A percentile compares a stretch with the other conserved stretches of the same genome.
Conservation (phyloP, 208 protist species). For the Endotrypanum monterogeii region DNA sequence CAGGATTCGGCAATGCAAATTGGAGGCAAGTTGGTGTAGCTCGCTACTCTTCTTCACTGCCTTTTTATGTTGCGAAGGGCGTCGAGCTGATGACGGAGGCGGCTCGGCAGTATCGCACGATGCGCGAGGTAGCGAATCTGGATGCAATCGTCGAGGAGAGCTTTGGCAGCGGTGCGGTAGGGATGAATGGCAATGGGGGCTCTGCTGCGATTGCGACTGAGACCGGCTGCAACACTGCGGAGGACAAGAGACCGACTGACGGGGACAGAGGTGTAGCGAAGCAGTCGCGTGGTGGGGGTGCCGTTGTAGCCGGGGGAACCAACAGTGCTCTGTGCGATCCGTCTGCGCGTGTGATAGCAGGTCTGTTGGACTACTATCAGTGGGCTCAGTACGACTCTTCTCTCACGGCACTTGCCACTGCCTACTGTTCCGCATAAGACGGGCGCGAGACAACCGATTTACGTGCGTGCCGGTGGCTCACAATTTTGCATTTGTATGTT, state of each 20-base stretch:
- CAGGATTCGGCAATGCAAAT: background rate
- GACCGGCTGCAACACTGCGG: background rate
- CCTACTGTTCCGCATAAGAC: slow-evolving; percentile 43
- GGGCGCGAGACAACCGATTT: background rate
- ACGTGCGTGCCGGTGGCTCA: background rate
- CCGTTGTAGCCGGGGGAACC: slow-evolving; percentile 43
- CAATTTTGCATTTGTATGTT: background rate
- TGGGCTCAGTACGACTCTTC: slow-evolving; percentile 83
- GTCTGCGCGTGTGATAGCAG: slow-evolving; percentile 47
- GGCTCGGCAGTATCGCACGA: slow-evolving; percentile 56
- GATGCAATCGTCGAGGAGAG: slow-evolving; percentile 49
- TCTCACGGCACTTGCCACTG: slow-evolving; percentile 55
- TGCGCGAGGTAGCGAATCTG: slow-evolving; percentile 63
- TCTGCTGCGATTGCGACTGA: background rate
- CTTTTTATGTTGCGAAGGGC: slow-evolving; percentile 44
- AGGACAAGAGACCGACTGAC: background rate
- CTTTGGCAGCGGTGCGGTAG: background rate
- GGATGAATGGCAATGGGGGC: background rate
- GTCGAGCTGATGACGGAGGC: slow-evolving; percentile 54
- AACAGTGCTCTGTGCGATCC: slow-evolving; percentile 39
- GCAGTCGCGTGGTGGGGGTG: slow-evolving; percentile 5
- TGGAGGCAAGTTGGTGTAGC: background rate
- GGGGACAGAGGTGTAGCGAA: background rate
- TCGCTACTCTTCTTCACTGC: background rate
- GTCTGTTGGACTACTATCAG: slow-evolving; percentile 88